Percentiles rank a stretch among this genome's conserved stretches.
These are phyloP conservation scores for Fusarium agapanthi DNA, from an alignment of 2,329 filamentous ascomycete genomes.

Conservation along the genomic window DNA sequence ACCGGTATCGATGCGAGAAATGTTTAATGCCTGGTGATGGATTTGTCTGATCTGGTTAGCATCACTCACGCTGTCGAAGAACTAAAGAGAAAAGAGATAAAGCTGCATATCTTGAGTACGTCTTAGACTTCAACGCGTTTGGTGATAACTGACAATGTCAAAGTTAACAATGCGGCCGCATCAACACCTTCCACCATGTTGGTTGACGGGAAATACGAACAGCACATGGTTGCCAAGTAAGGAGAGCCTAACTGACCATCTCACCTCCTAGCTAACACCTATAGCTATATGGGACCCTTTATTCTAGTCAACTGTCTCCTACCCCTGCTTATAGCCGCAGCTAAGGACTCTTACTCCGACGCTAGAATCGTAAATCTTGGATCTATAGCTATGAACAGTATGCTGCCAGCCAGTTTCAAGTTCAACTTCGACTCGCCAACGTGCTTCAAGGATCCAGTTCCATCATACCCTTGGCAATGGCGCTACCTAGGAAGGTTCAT, in stretches of 20 bases:
- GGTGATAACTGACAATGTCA: rapidly evolving
- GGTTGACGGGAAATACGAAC: background rate
- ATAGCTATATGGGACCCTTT: background rate
- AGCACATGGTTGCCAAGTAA: background rate
- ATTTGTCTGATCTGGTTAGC: background rate
- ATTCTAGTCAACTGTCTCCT: background rate
- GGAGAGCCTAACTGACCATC: rapidly evolving
- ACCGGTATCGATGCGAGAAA: rapidly evolving
- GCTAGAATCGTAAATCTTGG: background rate
- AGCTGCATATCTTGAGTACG: background rate
- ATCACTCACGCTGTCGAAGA: background rate
- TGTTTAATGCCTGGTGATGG: rapidly evolving
- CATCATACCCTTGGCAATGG: rapidly evolving
- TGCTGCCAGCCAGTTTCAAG: background rate
- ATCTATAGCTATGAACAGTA: background rate
- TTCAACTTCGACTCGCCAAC: background rate
- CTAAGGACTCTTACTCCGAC: rapidly evolving
- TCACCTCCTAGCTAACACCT: rapidly evolving
- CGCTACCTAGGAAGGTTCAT: background rate
- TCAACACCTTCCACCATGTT: rapidly evolving
- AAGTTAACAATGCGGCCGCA: background rate
- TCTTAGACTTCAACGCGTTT: rapidly evolving
- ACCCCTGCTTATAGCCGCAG: background rate
- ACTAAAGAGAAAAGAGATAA: background rate
- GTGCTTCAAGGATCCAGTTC: rapidly evolving